Conservation (phyloP, 1,284 basidiomycete species). For the Leccinum subfulvum region DNA sequence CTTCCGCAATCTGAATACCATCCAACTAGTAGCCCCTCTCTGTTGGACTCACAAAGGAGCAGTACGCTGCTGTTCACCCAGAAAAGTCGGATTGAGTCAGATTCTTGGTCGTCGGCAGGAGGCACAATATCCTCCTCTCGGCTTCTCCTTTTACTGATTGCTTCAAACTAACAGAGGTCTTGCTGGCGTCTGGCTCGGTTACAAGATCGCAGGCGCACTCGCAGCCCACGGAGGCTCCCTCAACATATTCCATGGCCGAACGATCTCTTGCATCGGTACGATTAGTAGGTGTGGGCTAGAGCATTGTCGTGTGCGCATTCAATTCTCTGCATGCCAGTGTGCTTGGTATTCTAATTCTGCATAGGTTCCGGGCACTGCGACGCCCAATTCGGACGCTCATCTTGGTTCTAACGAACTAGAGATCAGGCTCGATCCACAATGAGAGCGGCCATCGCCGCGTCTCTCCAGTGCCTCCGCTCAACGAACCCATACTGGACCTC, state of each 20-base stretch:
- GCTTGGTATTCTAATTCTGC: not conserved
- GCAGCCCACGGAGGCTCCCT: conserved; percentile 71
- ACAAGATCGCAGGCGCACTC: conserved; percentile 88
- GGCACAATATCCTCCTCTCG: conserved; percentile 43
- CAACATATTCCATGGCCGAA: conserved; percentile 68
- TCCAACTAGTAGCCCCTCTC: conserved; percentile 9
- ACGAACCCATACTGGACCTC: conserved; percentile 56
- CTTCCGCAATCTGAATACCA: conserved; percentile 6
- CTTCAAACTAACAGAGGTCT: conserved; percentile 56
- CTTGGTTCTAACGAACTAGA: conserved; percentile 72
- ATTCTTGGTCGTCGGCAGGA: conserved; percentile 82
- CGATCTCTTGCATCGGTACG: conserved; percentile 66
- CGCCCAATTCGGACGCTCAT: conserved; percentile 46
- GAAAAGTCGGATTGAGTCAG: conserved; percentile 64
- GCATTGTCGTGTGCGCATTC: conserved; percentile 74
- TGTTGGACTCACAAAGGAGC: conserved; percentile 88
- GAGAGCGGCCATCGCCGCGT: conserved; percentile 78
- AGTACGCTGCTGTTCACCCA: conserved; percentile 71
- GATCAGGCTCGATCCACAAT: conserved; percentile 92
- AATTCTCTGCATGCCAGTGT: not conserved
- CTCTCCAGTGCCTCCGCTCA: conserved; percentile 68
- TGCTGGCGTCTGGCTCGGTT: conserved; percentile 87
- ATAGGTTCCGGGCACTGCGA: conserved; percentile 79
- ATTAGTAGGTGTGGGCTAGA: conserved; percentile 83
- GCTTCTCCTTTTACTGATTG: not conserved